Conservation (phyloP, 169 alveolate genomes). For the Eimeria praecox region DNA sequence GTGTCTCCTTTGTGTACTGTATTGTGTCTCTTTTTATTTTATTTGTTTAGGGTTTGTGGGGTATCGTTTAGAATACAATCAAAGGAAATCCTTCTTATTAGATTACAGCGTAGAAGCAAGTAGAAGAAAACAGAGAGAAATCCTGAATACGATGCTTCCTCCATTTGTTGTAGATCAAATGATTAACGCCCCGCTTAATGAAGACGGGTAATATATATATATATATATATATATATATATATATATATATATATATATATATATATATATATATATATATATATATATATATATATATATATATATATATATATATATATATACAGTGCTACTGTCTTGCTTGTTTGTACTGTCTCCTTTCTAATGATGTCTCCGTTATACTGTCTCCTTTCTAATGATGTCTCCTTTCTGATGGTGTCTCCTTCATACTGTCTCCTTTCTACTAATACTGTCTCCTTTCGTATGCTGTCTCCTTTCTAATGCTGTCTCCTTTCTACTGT, state of each 20-base stretch:
- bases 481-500: no score
- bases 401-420: no score
- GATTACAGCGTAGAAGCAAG: slow-evolving; percentile 90
- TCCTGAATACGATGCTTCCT: slow-evolving; percentile 94
- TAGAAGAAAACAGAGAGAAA: slow-evolving; percentile 92
- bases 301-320: neutral
- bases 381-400: no score
- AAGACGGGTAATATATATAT: slow-evolving; percentile 82
- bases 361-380: neutral
- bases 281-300: neutral
- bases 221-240: slow-evolving; percentile 58
- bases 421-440: no score
- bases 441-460: no score
- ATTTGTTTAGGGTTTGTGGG: slow-evolving; percentile 86
- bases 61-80: slow-evolving; percentile 91
- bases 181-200: slow-evolving; percentile 86
- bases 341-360: no score
- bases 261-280: no score
- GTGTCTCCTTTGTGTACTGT: no score
- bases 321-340: neutral
- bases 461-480: no score
- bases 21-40: neutral
- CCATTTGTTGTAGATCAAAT: slow-evolving; percentile 92
- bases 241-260: neutral
- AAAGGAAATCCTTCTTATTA: slow-evolving; percentile 88